Evolutionary conservation across 2,329 filamentous ascomycete species (phyloP), one percentile per base, ranked within the genome.

Genomic region (Aureobasidium sp.): DNA sequence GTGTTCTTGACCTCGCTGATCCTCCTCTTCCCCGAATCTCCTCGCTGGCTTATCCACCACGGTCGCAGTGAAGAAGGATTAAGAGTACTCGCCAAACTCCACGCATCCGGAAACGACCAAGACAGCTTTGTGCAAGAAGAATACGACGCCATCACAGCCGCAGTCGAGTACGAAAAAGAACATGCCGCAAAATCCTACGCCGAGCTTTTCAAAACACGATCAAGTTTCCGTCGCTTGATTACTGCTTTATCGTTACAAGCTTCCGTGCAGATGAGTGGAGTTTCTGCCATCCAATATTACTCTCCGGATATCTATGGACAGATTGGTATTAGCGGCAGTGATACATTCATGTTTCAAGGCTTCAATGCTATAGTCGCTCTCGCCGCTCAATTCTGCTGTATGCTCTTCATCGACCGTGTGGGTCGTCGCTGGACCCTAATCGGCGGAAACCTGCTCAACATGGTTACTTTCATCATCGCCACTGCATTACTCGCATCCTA

Each of bases 321-420:
- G 53, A 64, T 69, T 10, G 50, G 65, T 13, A 68, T 69, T 7
- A 59, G 49, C 4, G 65, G 65, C 1, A 59, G 61, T 13, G 30
- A 59, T 13, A 63, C 68, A 2, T 57, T 69, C 16, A 64, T 67
- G 16, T 66, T 65, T 16, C 63, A 66, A 42, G 67, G 59, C 1
- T 63, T 70, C 47, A 67, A 65, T 34, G 64, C 65, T 13, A 66
- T 70, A 13, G 82, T 89, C 57, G 86, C 85, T 1, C 74, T 89
- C 9, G 69, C 88, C 11, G 86, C 83, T 0, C 85, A 89, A 69
- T 82, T 84, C 65, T 64, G 67, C 29, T 66, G 64, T 9, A 64
- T 69, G 30, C 47, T 67, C 3, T 65, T 67, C 62, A 67, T 69
- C 29, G 68, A 70, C 41, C 34, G 41, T 6, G 47, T 68, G 6